Conservation (phyloP, 1,139 yeast genomes). For the Saccharomyces hybrid region DNA sequence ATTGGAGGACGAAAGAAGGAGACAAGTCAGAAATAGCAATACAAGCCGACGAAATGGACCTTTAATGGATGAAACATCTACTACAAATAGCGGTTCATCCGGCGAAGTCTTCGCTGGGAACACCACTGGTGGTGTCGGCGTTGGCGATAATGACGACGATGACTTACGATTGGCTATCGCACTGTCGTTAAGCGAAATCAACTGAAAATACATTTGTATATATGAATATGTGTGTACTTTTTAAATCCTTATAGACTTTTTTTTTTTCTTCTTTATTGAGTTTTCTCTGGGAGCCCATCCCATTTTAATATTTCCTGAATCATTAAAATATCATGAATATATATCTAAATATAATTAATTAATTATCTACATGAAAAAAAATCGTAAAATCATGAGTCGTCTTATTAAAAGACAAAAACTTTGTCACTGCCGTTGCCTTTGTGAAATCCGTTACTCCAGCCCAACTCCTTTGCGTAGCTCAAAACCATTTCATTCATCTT, state of each 20-base stretch:
- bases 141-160: slow-evolving; percentile 18
- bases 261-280: too few species aligned
- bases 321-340: neutral
- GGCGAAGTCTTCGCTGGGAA: neutral
- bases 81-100: neutral
- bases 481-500: too few species aligned
- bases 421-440: slow-evolving; percentile 52
- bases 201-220: slow-evolving; percentile 1
- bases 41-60: slow-evolving; percentile 3
- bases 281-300: too few species aligned
- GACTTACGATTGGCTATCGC: slow-evolving; percentile 30
- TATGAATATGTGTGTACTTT: neutral
- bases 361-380: neutral
- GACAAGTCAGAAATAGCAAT: neutral
- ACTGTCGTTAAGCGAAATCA: slow-evolving; percentile 30
- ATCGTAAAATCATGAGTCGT: neutral
- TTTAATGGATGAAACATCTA: neutral
- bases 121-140: neutral
- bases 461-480: too few species aligned
- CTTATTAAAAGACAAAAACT: slow-evolving; percentile 53
- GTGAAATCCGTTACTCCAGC: slow-evolving; percentile 36
- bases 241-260: slow-evolving; percentile 23
- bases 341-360: neutral
- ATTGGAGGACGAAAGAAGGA: slow-evolving; percentile 7
- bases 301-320: too few species aligned